Base-by-base conservation (phyloP, 2,329 filamentous ascomycete species). In the Xylariaceae sp. region DNA sequence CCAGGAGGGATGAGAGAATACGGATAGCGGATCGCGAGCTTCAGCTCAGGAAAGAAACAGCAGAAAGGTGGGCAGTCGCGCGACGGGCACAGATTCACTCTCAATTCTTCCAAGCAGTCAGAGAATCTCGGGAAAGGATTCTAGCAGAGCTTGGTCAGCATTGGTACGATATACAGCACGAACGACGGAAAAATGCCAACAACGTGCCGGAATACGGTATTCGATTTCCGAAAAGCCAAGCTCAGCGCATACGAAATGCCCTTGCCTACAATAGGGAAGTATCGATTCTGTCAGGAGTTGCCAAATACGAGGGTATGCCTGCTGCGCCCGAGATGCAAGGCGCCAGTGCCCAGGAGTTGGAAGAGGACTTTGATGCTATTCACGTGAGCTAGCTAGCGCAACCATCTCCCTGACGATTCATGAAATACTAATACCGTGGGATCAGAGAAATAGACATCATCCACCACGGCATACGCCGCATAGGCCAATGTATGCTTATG, bases 271-370 rank as follows among this genome's bases (percentile, higher is more conserved):
- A 96, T 69, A 88, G 87, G 61, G 94, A 99, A 69, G 92, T 99
- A 4, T 95, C 92, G 0, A 84, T 96, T 26, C 75, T 99, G 53
- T 86, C 92, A 5, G 92, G 92, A 36, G 80, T 97, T 48, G 92
- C 92, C 34, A 97, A 96, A 72, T 92, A 96, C 69, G 86, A 95
- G 65, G 94, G 94, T 21, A 99, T 99, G 72, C 94, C 94, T 34
- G 92, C 92, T 30, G 94, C 92, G n/a, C 94, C 94, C 18, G 80
- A 88, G 32, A 86, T 99, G 72, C 78, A 78, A 54, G 81, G 88
- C 40, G 88, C 89, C 22, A 85, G 86, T 36, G 71, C 80, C 19
- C 76, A 80, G 10, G 90, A 96, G 66, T 73, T 94, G 44, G 89
- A 96, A 51, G 87, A 92, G 47, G 94, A 99, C 72, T 76, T 97